A percentile compares a stretch with the other conserved stretches of the same genome.
Evolutionary conservation across 306 rosid genomes (phyloP).

Genomic region (Lupinus albus): DNA sequence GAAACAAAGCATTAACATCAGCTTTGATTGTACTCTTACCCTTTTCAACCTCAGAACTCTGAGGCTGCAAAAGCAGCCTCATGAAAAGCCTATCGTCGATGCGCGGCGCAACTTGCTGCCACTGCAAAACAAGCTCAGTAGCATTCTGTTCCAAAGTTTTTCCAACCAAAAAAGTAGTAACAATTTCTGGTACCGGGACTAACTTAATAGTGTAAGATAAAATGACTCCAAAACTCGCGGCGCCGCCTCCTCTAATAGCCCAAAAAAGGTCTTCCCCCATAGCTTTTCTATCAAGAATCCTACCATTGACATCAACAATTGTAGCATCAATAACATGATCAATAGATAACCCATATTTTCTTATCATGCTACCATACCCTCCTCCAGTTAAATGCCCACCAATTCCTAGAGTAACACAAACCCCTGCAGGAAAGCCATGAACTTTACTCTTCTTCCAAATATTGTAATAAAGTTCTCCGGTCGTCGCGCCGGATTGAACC

Average conservation of each 20-base stretch:
- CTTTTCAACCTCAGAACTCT: conserved; percentile 33
- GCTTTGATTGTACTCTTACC: conserved; percentile 35
- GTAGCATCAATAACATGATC: conserved; percentile 56
- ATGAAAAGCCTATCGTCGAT: conserved; percentile 45
- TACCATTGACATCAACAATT: conserved; percentile 53
- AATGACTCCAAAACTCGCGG: conserved; percentile 58
- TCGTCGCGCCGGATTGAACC: conserved; percentile 57
- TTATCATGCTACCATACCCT: conserved; percentile 63
- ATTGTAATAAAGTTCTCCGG: conserved; percentile 59
- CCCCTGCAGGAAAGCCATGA: conserved; percentile 56
- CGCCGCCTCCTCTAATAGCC: conserved; percentile 69
- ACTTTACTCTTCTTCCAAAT: conserved; percentile 52
- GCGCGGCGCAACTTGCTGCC: conserved; percentile 54
- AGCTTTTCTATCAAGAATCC: conserved; percentile 44
- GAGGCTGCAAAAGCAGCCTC: conserved; percentile 48
- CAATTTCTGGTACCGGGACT: conserved; percentile 50
- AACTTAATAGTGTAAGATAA: conserved; percentile 50
- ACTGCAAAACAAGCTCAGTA: conserved; percentile 49
- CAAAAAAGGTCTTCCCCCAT: conserved; percentile 74
- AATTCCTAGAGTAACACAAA: conserved; percentile 57
- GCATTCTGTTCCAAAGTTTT: conserved; percentile 40
- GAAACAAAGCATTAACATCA: conserved; percentile 30
- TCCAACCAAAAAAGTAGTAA: conserved; percentile 47
- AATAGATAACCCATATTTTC: conserved; percentile 56
- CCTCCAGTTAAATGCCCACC: conserved; percentile 69